A percentile compares a stretch with the other conserved stretches of the same genome.
Evolutionary conservation across 371 early-diverging fungal genomes (phyloP).

Genomic region (Mortierella sp.): DNA sequence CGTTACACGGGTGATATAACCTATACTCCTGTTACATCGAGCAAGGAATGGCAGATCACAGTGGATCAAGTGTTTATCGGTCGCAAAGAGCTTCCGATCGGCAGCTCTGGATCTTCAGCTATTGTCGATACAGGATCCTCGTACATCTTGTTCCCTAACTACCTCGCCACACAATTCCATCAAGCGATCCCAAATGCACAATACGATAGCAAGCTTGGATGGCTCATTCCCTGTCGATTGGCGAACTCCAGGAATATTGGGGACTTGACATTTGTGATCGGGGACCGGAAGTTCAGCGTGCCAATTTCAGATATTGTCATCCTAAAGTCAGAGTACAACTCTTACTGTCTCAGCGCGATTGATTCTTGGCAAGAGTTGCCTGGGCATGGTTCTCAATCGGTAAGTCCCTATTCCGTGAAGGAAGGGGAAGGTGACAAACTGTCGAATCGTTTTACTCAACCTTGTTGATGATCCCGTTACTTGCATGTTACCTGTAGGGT

Average conservation of each 20-base stretch:
- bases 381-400: constrained; percentile 35
- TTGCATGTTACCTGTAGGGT: constrained; percentile 15
- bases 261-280: constrained; percentile 36
- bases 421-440: too few relatives aligned
- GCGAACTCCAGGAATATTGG: constrained; percentile 36
- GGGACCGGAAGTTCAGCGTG: constrained; percentile 27
- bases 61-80: constrained; percentile 35
- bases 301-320: constrained; percentile 51
- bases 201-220: constrained; percentile 36
- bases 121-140: constrained; percentile 53
- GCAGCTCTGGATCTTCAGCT: constrained; percentile 25
- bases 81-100: constrained; percentile 26
- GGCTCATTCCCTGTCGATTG: constrained; percentile 40
- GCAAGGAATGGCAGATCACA: constrained; percentile 33
- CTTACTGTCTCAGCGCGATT: constrained; percentile 34
- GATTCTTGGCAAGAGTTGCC: constrained; percentile 46
- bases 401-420: constrained; percentile 12
- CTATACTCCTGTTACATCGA: constrained; percentile 39
- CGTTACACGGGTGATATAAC: constrained; percentile 32
- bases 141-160: constrained; percentile 47
- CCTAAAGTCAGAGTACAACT: constrained; percentile 34
- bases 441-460: too few relatives aligned
- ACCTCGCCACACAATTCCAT: constrained; percentile 40
- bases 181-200: constrained; percentile 44
- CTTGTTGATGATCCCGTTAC: too few relatives aligned